Conservation (phyloP, 2,329 filamentous ascomycete genomes). For the Juglanconis sp. region DNA sequence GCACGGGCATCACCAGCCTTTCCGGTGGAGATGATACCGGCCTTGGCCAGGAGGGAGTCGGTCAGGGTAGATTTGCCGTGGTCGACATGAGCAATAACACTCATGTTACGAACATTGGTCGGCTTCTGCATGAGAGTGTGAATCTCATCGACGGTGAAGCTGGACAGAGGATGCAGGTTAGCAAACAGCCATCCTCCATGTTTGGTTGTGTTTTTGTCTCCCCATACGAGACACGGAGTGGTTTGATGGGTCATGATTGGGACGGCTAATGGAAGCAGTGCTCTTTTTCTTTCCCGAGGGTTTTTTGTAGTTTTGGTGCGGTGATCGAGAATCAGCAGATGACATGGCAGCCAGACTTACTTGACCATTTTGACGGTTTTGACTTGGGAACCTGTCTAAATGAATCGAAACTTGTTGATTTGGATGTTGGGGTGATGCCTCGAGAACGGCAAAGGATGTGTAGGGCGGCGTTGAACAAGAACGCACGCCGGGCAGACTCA, state of each 20-base stretch:
- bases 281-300: neutral
- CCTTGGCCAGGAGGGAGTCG: constrained; percentile 98
- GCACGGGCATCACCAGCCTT: constrained; percentile 96
- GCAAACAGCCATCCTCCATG: constrained; percentile 30
- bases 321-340: neutral
- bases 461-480: constrained; percentile 12
- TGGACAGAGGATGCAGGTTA: constrained; percentile 52
- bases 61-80: constrained; percentile 99
- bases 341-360: constrained; percentile 59
- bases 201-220: constrained; percentile 21
- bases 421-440: constrained; percentile 9
- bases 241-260: neutral
- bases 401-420: constrained; percentile 24
- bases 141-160: constrained; percentile 98
- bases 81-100: constrained; percentile 99
- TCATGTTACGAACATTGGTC: constrained; percentile 69
- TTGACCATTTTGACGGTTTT: constrained; percentile 99
- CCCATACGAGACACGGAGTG: neutral
- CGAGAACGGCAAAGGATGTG: constrained; percentile 16
- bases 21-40: constrained; percentile 97
- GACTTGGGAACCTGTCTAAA: constrained; percentile 30
- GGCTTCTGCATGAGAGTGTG: constrained; percentile 74
- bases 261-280: neutral
- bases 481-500: constrained; percentile 18
- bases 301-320: neutral